Evolutionary conservation across 2,329 filamentous ascomycete species (phyloP), one percentile per base, ranked within the genome.

Genomic region (Stenocarpella maydis): DNA sequence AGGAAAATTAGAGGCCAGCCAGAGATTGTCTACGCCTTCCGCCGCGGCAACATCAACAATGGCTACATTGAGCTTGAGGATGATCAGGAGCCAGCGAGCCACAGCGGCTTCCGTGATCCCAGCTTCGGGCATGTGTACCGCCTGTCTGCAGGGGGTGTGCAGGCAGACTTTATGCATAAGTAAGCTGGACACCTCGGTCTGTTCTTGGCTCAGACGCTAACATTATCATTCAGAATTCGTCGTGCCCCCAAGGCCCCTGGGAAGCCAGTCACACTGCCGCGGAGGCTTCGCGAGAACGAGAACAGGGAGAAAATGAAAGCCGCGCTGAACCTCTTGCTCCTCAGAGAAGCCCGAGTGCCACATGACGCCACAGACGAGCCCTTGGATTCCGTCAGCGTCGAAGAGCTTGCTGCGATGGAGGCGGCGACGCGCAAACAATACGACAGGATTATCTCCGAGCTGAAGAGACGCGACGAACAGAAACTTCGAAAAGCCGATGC

Each of bases 31-130:
- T 87, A 88, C 2, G 79, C 81, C 26, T 83, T 87, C 73, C 79
- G 79, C 45, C 90, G 93, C 69, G 93, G 92, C 69, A 85, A 90
- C 75, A 83, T 81, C 76, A 93, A 93, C 78, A 92, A 92, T 70
- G 91, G 92, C 47, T 84, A 89, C 75, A 89, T 94, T 74, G 92
- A 94, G 74, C 82, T 94, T 68, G 89, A 90, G 67, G 84, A 82
- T 74, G 80, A 85, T 45, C 3, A 28, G 21, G 86, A 90, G 43
- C 86, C 54, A 21, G 49, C 58, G 19, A 37, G 34, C 31, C 47
- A 88, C 39, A 79, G 79, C 34, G 84, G 69, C 37, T 47, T 67
- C 54, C 63, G 55, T 17, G 70, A 69, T 31, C 34, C 26, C 15
- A 71, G 55, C 64, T 71, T 54, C 31, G 70, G 70, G 24, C 60